Percentiles rank a stretch among this genome's conserved stretches.
Conservation (phyloP, 768 basidiomycete genomes). For the Tephrocybe sp. region DNA sequence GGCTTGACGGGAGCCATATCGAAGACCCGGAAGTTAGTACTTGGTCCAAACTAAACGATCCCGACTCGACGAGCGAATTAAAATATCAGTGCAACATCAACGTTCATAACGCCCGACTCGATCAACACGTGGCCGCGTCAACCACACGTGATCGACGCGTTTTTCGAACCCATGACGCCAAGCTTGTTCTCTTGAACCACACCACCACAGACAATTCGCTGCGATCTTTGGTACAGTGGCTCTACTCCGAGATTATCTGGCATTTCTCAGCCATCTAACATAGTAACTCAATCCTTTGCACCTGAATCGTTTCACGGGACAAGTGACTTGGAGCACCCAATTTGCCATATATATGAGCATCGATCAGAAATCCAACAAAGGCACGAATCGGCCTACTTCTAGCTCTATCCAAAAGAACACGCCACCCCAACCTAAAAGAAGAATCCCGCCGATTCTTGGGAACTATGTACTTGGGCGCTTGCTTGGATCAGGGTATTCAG, state of each 20-base stretch:
- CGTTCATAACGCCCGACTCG: no score
- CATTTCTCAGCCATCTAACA: background rate
- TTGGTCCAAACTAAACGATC: no score
- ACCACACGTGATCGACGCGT: conserved; percentile 32
- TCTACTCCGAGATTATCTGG: background rate
- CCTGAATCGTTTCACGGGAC: no score
- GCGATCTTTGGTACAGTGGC: background rate
- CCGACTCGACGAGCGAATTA: no score
- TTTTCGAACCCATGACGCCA: conserved; percentile 20
- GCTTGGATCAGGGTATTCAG: conserved; percentile 74
- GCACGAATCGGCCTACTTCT: background rate
- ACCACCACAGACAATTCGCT: background rate
- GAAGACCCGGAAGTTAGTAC: no score
- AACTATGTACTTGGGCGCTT: conserved; percentile 60
- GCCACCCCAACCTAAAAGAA: conserved; percentile 5
- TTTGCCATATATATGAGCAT: background rate
- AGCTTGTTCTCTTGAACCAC: background rate
- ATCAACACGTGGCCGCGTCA: conserved; percentile 15
- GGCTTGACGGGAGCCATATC: no score
- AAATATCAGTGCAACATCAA: no score
- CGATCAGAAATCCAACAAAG: background rate
- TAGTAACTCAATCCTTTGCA: no score
- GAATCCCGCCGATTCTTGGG: conserved; percentile 43
- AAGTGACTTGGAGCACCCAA: no score
- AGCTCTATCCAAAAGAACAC: background rate